Evolutionary conservation across 345 rosid species (phyloP).

Genomic region (Euphorbia lathyris): DNA sequence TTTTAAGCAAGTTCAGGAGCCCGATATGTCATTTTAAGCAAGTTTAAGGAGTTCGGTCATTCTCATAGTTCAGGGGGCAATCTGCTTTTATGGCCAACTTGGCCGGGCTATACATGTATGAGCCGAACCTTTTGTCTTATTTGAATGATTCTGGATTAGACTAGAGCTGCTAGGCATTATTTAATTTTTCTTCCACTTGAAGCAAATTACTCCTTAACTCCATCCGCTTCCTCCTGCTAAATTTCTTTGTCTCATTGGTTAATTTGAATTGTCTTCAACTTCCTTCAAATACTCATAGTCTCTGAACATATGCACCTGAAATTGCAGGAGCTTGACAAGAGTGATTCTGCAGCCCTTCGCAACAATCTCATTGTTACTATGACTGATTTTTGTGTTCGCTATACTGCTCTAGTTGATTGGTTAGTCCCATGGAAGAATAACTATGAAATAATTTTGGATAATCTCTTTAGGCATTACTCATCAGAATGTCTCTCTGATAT

Average conservation of each 20-base stretch:
- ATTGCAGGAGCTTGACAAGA: slow-evolving; percentile 84
- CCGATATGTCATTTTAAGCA: no score
- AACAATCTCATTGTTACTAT: slow-evolving; percentile 84
- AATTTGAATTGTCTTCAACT: neutral
- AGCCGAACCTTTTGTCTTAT: neutral
- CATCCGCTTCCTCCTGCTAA: neutral
- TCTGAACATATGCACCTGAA: slow-evolving; percentile 10
- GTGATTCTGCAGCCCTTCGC: slow-evolving; percentile 83
- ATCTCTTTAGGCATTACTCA: slow-evolving; percentile 4
- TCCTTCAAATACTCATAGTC: neutral
- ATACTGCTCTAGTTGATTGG: slow-evolving; percentile 94
- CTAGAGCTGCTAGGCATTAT: neutral
- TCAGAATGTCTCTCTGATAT: slow-evolving; percentile 16
- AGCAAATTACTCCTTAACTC: neutral
- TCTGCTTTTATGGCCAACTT: no score
- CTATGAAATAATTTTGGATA: neutral
- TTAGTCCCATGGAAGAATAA: slow-evolving; percentile 36
- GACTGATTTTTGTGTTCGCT: slow-evolving; percentile 92
- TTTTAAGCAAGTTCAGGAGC: no score
- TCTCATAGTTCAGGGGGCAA: no score
- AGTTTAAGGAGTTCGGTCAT: no score
- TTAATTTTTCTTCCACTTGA: neutral
- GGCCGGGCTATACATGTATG: no score
- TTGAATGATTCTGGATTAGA: slow-evolving; percentile 2
- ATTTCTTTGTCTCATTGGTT: neutral